Base-by-base conservation (phyloP, 352 stramenopile species). In the Pythium apleroticum region DNA sequence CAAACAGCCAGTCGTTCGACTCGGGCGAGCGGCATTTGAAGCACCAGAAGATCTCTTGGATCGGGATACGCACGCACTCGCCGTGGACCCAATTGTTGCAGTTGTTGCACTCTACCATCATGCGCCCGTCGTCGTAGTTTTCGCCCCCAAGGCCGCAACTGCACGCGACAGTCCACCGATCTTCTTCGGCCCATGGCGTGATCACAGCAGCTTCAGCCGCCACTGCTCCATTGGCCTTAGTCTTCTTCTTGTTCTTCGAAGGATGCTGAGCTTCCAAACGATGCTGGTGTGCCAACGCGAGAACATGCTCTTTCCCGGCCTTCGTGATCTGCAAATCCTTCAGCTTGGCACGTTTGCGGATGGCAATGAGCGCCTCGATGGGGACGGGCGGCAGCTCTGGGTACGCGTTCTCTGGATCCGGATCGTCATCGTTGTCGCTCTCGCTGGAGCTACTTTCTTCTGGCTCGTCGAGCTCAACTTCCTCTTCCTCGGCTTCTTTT, bases 391-490 rank as follows among this genome's bases (percentile, higher is more conserved):
- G 78, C 11, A 93, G 62, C 35, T 73, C 63, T 31, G 81, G 84
- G 35, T 92, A 92, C 25, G 80, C 78, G 25, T 71, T 81, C 37
- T 92, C 80, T 20, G 88, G 52, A 37, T 90, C 80, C 0, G 77
- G 86, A 6, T 49, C 41, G 14, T 49, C 39, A 15, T 55, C 48
- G 33, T 65, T 63, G 24, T 71, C 82, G 57, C 64, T 79, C 52
- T 89, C 81, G 52, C 71, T 80, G 9, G 74, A 72, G 63, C 84
- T 90, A 43, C 83, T 74, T 25, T 72, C 65, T 43, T 70, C 63
- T n/a, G 57, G 56, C 20, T 65, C 48, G 30, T 70, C 63, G n/a
- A 62, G 54, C 35, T 57, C 52, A 55, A 4, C 48, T 55, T 55
- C n/a, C 24, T 53, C 28, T 55, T 59, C 61, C 52, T 68, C 41